Base-by-base conservation (phyloP, 768 basidiomycete genomes). In the Pleurotus tuoliensis region DNA sequence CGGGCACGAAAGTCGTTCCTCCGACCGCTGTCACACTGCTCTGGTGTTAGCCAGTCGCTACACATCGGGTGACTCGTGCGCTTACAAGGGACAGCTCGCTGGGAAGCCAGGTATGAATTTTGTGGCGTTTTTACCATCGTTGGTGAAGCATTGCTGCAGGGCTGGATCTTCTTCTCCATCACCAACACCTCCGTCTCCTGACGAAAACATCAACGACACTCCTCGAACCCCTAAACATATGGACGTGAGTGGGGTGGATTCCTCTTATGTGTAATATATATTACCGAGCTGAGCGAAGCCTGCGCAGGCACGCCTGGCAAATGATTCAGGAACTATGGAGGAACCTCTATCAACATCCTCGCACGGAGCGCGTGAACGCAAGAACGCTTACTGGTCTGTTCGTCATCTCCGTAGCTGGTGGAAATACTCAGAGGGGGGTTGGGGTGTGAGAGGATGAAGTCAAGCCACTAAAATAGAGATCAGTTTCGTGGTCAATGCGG, bases 1-100 rank as follows among this genome's bases (percentile, higher is more conserved):
- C 88, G 0, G 86, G 87, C 47, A 87, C 69, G 18, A 66, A 67
- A 5, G 34, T 40, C 11, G 88, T 90, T 11, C 82, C 89, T 5
- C 89, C 89, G 2, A 92, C 88, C 2, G 84, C 59, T 3, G 89
- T 92, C 16, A 89, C 84, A 59, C 88, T 90, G 47, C n/a, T 9
- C 9, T n/a, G n/a, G 9, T 15, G 34, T 18, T 48, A 18, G 24
- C 11, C 13, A 16, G 30, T n/a, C 48, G 24, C 11, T 50, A 12
- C 30, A n/a, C n/a, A 34, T 16, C 4, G 51, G 43, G 41, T 34
- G 11, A 45, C 38, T 5, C 15, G 18, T 44, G 64, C 55, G 39
- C 73, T 64, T 61, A 84, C 82, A 69, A 83, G 55, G 82, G 82
- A 60, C 83, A 80, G 22, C 80, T 68, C 39, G 86, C 78, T 4